phyloP scores from a whole-genome alignment of 805 yeast species.

The Yarrowia sp. region DNA sequence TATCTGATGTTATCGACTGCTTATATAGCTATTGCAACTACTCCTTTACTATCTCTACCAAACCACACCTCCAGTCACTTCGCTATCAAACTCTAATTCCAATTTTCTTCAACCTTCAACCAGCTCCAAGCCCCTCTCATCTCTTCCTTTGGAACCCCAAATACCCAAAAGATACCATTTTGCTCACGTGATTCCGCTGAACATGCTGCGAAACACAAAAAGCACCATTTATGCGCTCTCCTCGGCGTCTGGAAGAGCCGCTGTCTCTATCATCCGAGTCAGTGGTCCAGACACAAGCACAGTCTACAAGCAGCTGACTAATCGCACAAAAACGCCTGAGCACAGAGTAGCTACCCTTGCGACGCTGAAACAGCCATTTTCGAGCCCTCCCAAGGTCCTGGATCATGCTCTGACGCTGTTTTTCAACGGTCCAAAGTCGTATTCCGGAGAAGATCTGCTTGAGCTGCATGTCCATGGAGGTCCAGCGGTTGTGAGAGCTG shows the following conservation, averaged over 20 bases:
- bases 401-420: constrained; percentile 75
- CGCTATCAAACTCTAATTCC: not conserved
- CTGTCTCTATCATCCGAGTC: constrained; percentile 79
- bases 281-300: constrained; percentile 64
- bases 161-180: not conserved
- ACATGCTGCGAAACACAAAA: constrained; percentile 10
- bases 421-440: constrained; percentile 73
- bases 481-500: constrained; percentile 71
- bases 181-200: not conserved
- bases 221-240: constrained; percentile 85
- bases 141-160: too few species aligned
- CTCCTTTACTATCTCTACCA: too few species aligned
- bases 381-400: constrained; percentile 42
- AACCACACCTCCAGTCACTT: not conserved
- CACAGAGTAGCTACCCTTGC: constrained; percentile 60
- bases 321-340: constrained; percentile 40
- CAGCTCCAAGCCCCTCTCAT: not conserved
- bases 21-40: too few species aligned
- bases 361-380: constrained; percentile 49
- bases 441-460: constrained; percentile 87
- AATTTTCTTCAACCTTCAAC: not conserved
- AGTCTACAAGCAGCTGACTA: constrained; percentile 46
- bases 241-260: constrained; percentile 76
- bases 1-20: too few species aligned
- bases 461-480: constrained; percentile 97